A percentile compares a stretch with the other conserved stretches of the same genome.
Evolutionary conservation across 768 basidiomycete species (phyloP).

Genomic region (Macrolepiota fuliginosa): DNA sequence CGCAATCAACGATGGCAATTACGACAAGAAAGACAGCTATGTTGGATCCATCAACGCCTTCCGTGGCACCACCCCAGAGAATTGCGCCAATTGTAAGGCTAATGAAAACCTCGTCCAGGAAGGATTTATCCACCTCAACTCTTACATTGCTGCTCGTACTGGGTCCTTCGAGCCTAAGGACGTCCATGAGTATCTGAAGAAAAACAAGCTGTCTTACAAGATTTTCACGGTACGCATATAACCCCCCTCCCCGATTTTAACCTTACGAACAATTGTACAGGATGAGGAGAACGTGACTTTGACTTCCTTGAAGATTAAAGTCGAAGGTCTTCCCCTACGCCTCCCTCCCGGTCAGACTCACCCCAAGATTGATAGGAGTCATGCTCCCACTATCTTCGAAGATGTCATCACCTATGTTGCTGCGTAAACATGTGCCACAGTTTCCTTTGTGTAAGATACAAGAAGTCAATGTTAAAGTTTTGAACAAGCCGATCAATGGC

Average conservation of each 20-base stretch:
- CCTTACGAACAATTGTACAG: neutral
- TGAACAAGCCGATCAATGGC: too few relatives aligned
- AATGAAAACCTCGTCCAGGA: constrained; percentile 26
- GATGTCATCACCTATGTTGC: neutral
- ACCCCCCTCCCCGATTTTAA: neutral
- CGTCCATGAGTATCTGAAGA: neutral
- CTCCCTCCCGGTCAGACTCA: neutral
- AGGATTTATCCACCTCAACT: constrained; percentile 39
- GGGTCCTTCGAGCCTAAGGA: constrained; percentile 20
- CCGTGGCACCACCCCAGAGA: constrained; percentile 30
- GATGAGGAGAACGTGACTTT: neutral
- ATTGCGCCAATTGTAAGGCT: constrained; percentile 40
- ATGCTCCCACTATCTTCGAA: neutral
- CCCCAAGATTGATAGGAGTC: neutral
- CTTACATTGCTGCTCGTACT: constrained; percentile 24
- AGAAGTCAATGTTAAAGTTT: neutral
- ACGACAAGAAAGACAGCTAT: constrained; percentile 26
- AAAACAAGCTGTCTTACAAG: neutral
- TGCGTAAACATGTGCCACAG: neutral
- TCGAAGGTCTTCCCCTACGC: neutral
- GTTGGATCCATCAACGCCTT: constrained; percentile 18
- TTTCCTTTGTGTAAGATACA: neutral
- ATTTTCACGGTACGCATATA: neutral
- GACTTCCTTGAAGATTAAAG: neutral
- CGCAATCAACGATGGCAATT: constrained; percentile 35